Base-by-base conservation (phyloP, 768 basidiomycete species). In the Mycena capillaripes region DNA sequence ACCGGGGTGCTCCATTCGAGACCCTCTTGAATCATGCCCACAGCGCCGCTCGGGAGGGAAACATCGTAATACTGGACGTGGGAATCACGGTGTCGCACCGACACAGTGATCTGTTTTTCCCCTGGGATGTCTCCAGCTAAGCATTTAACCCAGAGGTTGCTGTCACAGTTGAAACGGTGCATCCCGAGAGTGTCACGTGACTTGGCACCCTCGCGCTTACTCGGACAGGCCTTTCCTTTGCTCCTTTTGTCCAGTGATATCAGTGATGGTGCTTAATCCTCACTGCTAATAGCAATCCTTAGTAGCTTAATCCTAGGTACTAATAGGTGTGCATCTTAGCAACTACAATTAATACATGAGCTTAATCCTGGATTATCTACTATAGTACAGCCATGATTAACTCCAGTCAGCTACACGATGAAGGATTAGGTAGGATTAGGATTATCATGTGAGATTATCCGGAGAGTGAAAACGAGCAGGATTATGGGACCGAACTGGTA, bases 201-300 rank as follows among this genome's bases (percentile, higher is more conserved):
- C 23, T 66, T 55, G 4, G 32, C 63, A 3, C 53, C 56, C 27
- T 46, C 46, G 4, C 55, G 32, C 11, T 10, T 7, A 17, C 40
- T 65, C 2, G 53, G 70, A 6, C 36, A 19, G 11, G 34, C 34
- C 34, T 69, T 72, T 34, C 58, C 10, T 30, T 75, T 75, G 30
- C 40, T 40, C 30, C 42, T 42, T 5, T 60, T 34, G 27, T 75
- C 74, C 67, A n/a, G n/a, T n/a, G n/a, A n/a, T n/a, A n/a, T n/a
- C n/a, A n/a, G n/a, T n/a, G n/a, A n/a, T n/a, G n/a, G n/a, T n/a
- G n/a, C n/a, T n/a, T n/a, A n/a, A n/a, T n/a, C n/a, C n/a, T n/a
- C n/a, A n/a, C n/a, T n/a, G n/a, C n/a, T n/a, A n/a, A n/a, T n/a
- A n/a, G n/a, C n/a, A n/a, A n/a, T n/a, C n/a, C n/a, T n/a, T n/a